A percentile compares a stretch with the other conserved stretches of the same genome.
These are phyloP conservation scores for Starmerella floricola DNA, from an alignment of 805 yeast genomes.

Conservation along the genomic window DNA sequence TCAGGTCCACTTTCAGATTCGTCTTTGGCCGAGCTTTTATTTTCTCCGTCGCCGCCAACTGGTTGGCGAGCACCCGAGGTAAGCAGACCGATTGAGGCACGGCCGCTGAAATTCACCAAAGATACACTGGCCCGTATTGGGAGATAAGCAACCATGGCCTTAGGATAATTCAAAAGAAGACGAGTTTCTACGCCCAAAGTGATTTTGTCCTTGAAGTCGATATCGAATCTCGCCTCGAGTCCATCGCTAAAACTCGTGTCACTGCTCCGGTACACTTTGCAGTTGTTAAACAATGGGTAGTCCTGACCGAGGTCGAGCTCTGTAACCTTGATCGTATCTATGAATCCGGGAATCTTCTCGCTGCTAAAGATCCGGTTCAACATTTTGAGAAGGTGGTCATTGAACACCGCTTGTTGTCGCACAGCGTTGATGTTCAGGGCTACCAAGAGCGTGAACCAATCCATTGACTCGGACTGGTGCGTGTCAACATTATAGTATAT, in stretches of 20 bases:
- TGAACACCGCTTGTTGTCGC: slow-evolving; percentile 73
- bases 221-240: slow-evolving; percentile 74
- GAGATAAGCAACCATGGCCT: slow-evolving; percentile 69
- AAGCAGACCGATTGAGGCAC: slow-evolving; percentile 56
- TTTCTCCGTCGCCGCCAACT: slow-evolving; percentile 7
- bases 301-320: slow-evolving; percentile 91
- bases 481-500: slow-evolving; percentile 83
- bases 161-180: slow-evolving; percentile 62
- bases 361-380: slow-evolving; percentile 52
- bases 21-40: too few relatives aligned
- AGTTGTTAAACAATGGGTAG: slow-evolving; percentile 88
- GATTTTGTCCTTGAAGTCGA: slow-evolving; percentile 70
- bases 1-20: slow-evolving; percentile 5
- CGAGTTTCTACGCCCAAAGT: slow-evolving; percentile 73
- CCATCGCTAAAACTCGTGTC: slow-evolving; percentile 22
- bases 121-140: slow-evolving; percentile 81
- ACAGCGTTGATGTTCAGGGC: slow-evolving; percentile 84
- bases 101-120: slow-evolving; percentile 80
- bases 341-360: slow-evolving; percentile 62
- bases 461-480: slow-evolving; percentile 82
- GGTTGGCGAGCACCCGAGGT: slow-evolving; percentile 12
- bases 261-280: slow-evolving; percentile 43
- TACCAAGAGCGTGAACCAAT: slow-evolving; percentile 90
- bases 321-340: slow-evolving; percentile 65
- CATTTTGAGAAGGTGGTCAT: slow-evolving; percentile 74